Evolutionary conservation across 805 yeast genomes (phyloP), one percentile per base, ranked within the genome.

Genomic region (Cyberlindnera bimundalis): DNA sequence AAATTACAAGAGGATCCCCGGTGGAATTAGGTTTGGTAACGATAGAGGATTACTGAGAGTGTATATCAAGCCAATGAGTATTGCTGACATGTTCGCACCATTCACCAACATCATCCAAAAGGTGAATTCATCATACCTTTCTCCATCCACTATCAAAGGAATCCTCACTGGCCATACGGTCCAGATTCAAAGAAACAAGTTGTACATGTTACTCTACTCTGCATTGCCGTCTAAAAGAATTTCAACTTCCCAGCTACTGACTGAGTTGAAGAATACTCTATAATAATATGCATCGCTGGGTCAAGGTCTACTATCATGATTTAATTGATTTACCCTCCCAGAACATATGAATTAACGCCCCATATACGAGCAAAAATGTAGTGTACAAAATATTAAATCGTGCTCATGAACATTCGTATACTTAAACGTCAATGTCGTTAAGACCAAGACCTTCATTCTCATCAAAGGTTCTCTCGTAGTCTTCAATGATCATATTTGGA

Each of bases 361-460:
- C 26, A 31, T 21, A 21, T 33, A 33, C 27, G n/a, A n/a, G n/a
- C n/a, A n/a, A n/a, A n/a, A n/a, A n/a, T n/a, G 15, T n/a, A 33
- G 25, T 23, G 11, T 15, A n/a, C 19, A 33, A 20, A 31, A 19
- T 17, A 23, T 23, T 23, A 11, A 11, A 23, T 23, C 7, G 13
- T 27, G 25, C 25, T 23, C 25, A 23, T 23, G 11, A 23, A 27
- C n/a, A n/a, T n/a, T 27, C 15, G 6, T 9, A 6, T 27, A 13
- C 6, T 37, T 17, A 55, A 33, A 65, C 68, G 35, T 57, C 58
- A 59, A 70, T 70, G 43, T 67, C 70, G 35, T 64, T 71, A 58
- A 93, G 70, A 17, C 99, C 99, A 49, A 93, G 74, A 31, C 84
- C 91, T 59, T 93, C 99, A 60, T 93, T 89, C 64, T 90, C 95